Conservation (phyloP, 2,329 filamentous ascomycete species). For the Hymenoscyphus occultus region DNA sequence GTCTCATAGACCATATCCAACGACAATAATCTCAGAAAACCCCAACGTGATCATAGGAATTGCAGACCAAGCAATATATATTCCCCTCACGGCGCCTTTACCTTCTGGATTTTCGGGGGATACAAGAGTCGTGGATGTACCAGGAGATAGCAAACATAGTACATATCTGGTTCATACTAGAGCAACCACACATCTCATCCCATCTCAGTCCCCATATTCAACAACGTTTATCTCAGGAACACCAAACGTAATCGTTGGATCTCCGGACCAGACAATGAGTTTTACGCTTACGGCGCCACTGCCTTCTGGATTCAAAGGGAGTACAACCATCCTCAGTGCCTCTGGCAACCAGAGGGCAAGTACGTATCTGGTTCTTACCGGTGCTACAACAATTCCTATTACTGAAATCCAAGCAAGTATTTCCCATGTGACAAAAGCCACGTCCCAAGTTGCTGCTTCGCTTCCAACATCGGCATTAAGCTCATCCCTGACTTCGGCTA, state of each 20-base stretch:
- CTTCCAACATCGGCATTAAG: background rate
- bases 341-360: background rate
- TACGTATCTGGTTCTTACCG: constrained; percentile 7
- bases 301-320: background rate
- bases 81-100: background rate
- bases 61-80: background rate
- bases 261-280: background rate
- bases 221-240: background rate
- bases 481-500: background rate
- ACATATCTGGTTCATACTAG: too few species aligned
- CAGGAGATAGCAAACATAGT: too few species aligned
- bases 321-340: background rate
- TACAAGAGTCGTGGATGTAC: background rate
- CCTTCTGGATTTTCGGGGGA: background rate
- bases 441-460: background rate
- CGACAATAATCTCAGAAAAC: background rate
- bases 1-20: background rate
- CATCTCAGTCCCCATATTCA: background rate
- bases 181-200: too few species aligned
- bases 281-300: background rate
- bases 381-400: constrained; percentile 3
- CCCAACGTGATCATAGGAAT: background rate
- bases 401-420: background rate
- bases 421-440: background rate
- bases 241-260: background rate